Percentiles rank a stretch among this genome's conserved stretches.
Evolutionary conservation across 768 basidiomycete species (phyloP).

Genomic region (Tephrocybe rancida): DNA sequence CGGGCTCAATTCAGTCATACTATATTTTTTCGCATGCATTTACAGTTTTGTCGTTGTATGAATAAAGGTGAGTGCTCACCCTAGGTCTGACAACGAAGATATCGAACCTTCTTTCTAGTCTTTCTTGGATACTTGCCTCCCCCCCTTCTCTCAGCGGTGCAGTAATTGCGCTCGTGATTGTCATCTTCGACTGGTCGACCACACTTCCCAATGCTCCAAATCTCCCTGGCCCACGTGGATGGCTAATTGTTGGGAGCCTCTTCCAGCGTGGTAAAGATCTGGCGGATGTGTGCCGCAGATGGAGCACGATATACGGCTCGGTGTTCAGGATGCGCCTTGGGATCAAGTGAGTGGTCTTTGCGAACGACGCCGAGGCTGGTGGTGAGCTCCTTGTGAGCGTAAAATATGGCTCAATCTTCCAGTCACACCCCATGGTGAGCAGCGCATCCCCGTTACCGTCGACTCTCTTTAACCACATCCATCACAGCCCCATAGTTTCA

Average conservation of each 20-base stretch:
- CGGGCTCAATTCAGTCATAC: too few species aligned
- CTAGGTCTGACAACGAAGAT: too few species aligned
- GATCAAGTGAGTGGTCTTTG: constrained; percentile 6
- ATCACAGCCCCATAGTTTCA: background rate
- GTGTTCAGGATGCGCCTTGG: constrained; percentile 12
- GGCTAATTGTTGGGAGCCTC: constrained; percentile 11
- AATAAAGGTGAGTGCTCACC: too few species aligned
- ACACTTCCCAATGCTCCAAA: constrained; percentile 3
- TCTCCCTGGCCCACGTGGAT: constrained; percentile 12
- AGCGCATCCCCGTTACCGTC: background rate
- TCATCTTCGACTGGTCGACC: background rate
- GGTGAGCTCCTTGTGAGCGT: constrained; percentile 10
- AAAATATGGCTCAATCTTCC: constrained; percentile 6
- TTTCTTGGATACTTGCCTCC: too few species aligned
- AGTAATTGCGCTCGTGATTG: background rate
- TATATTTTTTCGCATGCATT: too few species aligned
- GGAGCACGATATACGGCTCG: constrained; percentile 14
- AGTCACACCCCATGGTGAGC: constrained; percentile 11
- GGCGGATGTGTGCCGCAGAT: constrained; percentile 9
- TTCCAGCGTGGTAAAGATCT: constrained; percentile 10
- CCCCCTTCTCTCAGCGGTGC: too few species aligned
- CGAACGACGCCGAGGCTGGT: constrained; percentile 8
- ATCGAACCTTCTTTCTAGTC: too few species aligned
- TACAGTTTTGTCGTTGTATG: too few species aligned
- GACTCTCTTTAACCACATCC: background rate